A percentile compares a stretch with the other conserved stretches of the same genome.
Conservation (phyloP, 2,329 filamentous ascomycete genomes). For the Phoma sp. region DNA sequence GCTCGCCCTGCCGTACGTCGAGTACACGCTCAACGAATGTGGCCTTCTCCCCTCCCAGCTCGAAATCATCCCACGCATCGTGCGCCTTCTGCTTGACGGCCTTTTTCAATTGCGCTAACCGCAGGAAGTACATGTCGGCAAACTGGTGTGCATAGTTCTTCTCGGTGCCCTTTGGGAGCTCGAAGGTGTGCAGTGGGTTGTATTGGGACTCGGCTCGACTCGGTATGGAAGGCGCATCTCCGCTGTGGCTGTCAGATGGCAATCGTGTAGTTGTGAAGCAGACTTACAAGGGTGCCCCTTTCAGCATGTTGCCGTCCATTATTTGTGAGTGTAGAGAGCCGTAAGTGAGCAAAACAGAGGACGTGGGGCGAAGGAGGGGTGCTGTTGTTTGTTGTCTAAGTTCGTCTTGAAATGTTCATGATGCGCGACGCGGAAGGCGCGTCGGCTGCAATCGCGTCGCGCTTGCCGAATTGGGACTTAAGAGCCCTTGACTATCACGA, state of each 20-base stretch:
- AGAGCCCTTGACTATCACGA: not conserved
- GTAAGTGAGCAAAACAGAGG: not conserved
- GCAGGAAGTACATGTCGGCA: conserved; percentile 96
- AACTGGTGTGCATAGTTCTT: conserved; percentile 92
- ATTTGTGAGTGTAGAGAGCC: not conserved
- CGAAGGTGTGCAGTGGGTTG: conserved; percentile 77
- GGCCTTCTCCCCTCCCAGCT: conserved; percentile 77
- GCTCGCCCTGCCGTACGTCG: conserved; percentile 91
- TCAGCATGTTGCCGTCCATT: conserved; percentile 35
- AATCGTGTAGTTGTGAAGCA: not conserved
- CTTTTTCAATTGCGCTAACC: conserved; percentile 86
- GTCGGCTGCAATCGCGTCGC: conserved; percentile 11
- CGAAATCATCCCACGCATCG: conserved; percentile 78
- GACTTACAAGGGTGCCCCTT: conserved; percentile 42
- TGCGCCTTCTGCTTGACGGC: conserved; percentile 76
- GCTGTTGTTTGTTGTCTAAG: not conserved
- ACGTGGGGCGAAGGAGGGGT: not conserved
- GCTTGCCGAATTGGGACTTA: conserved; percentile 11
- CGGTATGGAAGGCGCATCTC: conserved; percentile 32
- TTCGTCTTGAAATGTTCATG: conserved; percentile 1
- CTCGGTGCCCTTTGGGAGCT: conserved; percentile 68
- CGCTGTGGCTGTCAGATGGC: conserved; percentile 29
- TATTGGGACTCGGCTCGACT: conserved; percentile 64
- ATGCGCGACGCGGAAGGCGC: conserved; percentile 5
- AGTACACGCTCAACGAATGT: conserved; percentile 84